A percentile compares a stretch with the other conserved stretches of the same genome.
These are phyloP conservation scores for Fraxinus floribunda DNA, from an alignment of 305 asterid species.

Conservation along the genomic window DNA sequence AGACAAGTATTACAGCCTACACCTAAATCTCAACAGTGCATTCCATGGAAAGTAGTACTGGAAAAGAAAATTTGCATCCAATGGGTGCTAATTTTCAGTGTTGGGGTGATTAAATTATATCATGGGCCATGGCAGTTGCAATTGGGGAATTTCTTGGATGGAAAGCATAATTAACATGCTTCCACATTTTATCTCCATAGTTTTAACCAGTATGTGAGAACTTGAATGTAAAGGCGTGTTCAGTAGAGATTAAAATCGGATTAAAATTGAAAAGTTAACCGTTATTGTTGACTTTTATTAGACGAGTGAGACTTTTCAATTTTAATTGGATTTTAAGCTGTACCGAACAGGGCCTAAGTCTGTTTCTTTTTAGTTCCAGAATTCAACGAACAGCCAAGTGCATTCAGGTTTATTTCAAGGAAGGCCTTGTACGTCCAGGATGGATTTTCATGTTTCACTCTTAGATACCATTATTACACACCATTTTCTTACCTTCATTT, in stretches of 20 bases:
- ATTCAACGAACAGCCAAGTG: neutral
- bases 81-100: neutral
- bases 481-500: neutral
- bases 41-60: neutral
- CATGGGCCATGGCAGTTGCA: neutral
- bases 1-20: neutral
- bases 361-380: neutral
- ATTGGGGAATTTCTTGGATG: neutral
- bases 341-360: too few species aligned
- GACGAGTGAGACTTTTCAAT: too few species aligned
- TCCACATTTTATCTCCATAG: neutral
- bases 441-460: neutral
- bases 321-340: too few species aligned
- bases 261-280: too few species aligned
- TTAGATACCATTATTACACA: neutral
- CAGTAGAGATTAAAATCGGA: too few species aligned
- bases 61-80: neutral
- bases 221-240: neutral
- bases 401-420: too few species aligned
- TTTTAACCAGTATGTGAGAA: neutral
- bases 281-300: too few species aligned
- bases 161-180: neutral
- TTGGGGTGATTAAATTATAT: neutral
- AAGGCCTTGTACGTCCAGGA: neutral
- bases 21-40: neutral